Conservation (phyloP, 441 rosid genomes). For the Metrosideros polymorpha region DNA sequence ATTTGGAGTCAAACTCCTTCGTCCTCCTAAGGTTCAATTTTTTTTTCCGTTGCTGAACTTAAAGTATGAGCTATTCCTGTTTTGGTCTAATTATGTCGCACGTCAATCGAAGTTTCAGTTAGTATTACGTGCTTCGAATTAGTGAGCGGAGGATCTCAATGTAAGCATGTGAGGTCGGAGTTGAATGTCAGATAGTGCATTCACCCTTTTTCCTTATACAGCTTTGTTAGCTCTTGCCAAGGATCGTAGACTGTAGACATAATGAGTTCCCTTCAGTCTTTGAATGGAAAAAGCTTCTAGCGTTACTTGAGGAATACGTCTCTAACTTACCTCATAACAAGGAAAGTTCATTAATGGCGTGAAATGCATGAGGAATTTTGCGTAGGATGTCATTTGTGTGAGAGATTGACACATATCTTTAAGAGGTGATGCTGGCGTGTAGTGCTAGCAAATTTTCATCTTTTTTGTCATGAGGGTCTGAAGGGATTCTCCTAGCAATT, state of each 20-base stretch:
- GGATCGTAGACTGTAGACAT: neutral
- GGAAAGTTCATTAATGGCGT: neutral
- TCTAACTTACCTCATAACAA: neutral
- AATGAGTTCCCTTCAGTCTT: neutral
- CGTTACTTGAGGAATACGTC: neutral
- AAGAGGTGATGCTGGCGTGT: neutral
- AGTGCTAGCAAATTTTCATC: neutral
- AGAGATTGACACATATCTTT: neutral
- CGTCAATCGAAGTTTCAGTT: neutral
- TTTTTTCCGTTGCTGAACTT: neutral
- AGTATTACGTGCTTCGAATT: neutral
- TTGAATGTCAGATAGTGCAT: neutral
- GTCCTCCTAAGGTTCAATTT: conserved; percentile 50
- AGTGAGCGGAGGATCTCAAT: neutral
- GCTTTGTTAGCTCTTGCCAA: neutral
- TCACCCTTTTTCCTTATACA: neutral
- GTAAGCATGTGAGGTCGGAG: neutral
- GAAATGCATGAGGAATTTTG: neutral
- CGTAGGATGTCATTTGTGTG: neutral
- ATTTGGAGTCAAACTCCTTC: conserved; percentile 64
- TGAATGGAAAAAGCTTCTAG: neutral
- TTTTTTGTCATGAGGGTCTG: neutral
- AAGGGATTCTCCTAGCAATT: neutral
- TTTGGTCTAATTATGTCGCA: neutral
- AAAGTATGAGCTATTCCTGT: neutral